Evolutionary conservation across 2,329 filamentous ascomycete species (phyloP).

Genomic region (Alternaria burnsii): DNA sequence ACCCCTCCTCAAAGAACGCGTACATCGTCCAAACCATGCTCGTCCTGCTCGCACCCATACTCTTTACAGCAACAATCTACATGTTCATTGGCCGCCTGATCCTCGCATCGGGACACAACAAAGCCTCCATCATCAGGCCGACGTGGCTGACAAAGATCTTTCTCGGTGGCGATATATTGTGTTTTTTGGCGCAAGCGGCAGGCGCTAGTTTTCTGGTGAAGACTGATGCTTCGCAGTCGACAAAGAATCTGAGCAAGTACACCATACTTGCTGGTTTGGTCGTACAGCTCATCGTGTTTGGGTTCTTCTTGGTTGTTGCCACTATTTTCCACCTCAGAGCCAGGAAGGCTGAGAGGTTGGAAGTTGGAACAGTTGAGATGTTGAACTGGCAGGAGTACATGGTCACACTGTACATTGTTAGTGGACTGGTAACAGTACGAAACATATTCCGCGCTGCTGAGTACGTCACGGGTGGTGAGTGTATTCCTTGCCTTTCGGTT

Average conservation of each 20-base stretch:
- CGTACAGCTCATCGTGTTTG: neutral
- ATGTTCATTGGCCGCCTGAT: too few relatives aligned
- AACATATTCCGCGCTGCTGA: neutral
- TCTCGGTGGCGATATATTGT: neutral
- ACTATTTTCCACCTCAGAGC: neutral
- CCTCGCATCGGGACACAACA: neutral
- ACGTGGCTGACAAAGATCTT: neutral
- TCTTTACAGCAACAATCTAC: too few relatives aligned
- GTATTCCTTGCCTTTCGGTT: neutral
- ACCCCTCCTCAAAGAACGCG: too few relatives aligned
- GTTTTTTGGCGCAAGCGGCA: neutral
- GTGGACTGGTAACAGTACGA: neutral
- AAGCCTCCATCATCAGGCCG: neutral
- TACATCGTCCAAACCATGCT: too few relatives aligned
- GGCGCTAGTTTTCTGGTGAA: neutral
- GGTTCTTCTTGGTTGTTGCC: neutral
- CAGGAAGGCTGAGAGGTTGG: neutral
- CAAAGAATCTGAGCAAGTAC: neutral
- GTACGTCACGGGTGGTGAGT: neutral
- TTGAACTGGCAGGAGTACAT: neutral
- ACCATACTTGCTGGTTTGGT: neutral
- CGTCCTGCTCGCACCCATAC: too few relatives aligned
- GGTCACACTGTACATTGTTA: neutral
- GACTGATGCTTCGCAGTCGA: neutral
- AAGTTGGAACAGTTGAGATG: neutral